phyloP scores from a whole-genome alignment of 2,329 filamentous ascomycete genomes.

The Teratosphaeria nubilosa region DNA sequence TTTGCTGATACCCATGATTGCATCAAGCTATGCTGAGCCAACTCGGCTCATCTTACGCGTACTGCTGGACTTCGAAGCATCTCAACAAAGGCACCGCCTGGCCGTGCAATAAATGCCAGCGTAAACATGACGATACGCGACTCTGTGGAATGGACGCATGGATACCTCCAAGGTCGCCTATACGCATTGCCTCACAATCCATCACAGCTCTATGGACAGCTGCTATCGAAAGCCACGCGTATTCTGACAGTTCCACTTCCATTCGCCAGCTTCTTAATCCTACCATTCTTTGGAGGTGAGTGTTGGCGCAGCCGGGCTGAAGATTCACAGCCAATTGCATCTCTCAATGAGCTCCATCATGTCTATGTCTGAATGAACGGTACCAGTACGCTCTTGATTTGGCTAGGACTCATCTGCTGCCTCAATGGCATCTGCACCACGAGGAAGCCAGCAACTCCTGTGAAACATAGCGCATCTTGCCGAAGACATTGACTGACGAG shows the following conservation, averaged over 20 bases:
- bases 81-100: too few species aligned
- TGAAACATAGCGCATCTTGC: background rate
- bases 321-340: background rate
- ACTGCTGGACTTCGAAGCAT: too few species aligned
- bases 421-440: background rate
- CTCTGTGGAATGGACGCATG: constrained; percentile 15
- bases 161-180: constrained; percentile 23
- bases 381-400: background rate
- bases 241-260: constrained; percentile 28
- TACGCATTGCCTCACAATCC: constrained; percentile 14
- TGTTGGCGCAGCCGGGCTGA: background rate
- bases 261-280: constrained; percentile 53
- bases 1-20: background rate
- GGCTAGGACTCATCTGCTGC: background rate
- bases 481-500: background rate
- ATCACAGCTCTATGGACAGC: constrained; percentile 14
- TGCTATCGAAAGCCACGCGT: constrained; percentile 19
- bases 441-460: background rate
- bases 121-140: constrained; percentile 13
- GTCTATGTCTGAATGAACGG: background rate
- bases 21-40: background rate
- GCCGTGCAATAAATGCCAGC: background rate
- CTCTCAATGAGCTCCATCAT: too few species aligned
- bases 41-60: background rate
- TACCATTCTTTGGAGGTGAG: constrained; percentile 53